Conservation (phyloP, 2,329 filamentous ascomycete genomes). For the Talaromyces sp. region DNA sequence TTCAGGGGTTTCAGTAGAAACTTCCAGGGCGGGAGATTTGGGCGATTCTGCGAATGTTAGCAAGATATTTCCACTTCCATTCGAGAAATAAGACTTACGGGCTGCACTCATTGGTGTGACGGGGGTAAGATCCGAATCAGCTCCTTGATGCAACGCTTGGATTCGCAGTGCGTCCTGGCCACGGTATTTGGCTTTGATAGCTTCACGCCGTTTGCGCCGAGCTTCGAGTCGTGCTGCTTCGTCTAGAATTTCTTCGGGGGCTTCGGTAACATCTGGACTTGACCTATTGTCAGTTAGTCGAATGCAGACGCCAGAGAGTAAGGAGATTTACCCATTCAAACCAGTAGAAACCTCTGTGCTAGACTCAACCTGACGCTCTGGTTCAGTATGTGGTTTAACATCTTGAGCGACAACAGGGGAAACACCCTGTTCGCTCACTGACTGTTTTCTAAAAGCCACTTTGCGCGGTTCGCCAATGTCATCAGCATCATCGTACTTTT, state of each 20-base stretch:
- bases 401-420: conserved; percentile 57
- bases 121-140: conserved; percentile 50
- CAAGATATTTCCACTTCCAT: conserved; percentile 24
- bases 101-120: conserved; percentile 39
- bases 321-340: conserved; percentile 43
- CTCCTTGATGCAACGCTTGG: conserved; percentile 66
- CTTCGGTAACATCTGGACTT: conserved; percentile 23
- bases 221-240: conserved; percentile 82
- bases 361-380: conserved; percentile 57
- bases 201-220: conserved; percentile 77
- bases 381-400: conserved; percentile 66
- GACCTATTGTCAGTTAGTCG: conserved; percentile 5
- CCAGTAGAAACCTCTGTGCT: conserved; percentile 30
- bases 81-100: background rate
- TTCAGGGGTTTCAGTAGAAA: conserved; percentile 48
- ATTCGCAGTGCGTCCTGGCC: conserved; percentile 67
- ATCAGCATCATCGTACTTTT: conserved; percentile 39
- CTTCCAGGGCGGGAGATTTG: conserved; percentile 38
- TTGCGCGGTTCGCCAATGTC: conserved; percentile 31
- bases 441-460: conserved; percentile 55
- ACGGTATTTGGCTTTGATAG: conserved; percentile 78
- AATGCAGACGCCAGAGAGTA: background rate
- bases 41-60: conserved; percentile 35
- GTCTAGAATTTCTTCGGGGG: conserved; percentile 62
- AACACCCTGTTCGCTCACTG: conserved; percentile 63